Evolutionary conservation across 306 rosid genomes (phyloP), one percentile per base, ranked within the genome.

Genomic region (Spatholobus suberectus): DNA sequence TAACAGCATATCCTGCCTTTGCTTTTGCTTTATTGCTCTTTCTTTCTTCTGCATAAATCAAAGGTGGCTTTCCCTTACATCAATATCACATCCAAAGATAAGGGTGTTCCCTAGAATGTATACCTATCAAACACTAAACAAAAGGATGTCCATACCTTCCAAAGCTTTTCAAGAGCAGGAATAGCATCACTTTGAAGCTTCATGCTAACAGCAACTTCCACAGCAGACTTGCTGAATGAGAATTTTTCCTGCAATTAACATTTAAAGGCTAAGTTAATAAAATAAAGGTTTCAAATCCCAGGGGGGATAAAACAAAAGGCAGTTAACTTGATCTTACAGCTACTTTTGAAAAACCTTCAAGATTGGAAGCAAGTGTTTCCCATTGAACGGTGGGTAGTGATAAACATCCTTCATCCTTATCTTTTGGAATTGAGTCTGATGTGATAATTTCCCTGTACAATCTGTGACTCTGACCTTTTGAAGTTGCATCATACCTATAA

Each of bases 361-460:
- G 89, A 87, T 83, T 87, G 74, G 97, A 88, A 27, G 98, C 99
- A 69, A 96, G 70, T 40, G 94, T 93, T 91, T 96, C 94, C 99
- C 99, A 96, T 49, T 81, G 88, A 65, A 85, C 65, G 57, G 41
- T 43, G 73, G 96, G 88, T 49, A 84, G 89, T 63, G 88, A 29
- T 18, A 18, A 27, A 84, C 83, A 29, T 67, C 81, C 85, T 27
- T 76, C 83, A 23, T 52, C 87, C 73, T 81, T 77, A 43, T 81
- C 86, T 43, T 89, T 89, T 63, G 81, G 65, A 80, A 74, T 86
- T 46, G 88, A 81, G 52, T 75, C 86, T 70, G 71, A 74, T 43
- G 84, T 71, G 52, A 89, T 82, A 70, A 83, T 83, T 86, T 87
- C 94, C 87, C 75, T 87, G 79, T 85, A 85, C 75, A 85, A 49